Conservation (phyloP, 192 early-diverging fungal genomes). For the Phycomyces nitens region DNA sequence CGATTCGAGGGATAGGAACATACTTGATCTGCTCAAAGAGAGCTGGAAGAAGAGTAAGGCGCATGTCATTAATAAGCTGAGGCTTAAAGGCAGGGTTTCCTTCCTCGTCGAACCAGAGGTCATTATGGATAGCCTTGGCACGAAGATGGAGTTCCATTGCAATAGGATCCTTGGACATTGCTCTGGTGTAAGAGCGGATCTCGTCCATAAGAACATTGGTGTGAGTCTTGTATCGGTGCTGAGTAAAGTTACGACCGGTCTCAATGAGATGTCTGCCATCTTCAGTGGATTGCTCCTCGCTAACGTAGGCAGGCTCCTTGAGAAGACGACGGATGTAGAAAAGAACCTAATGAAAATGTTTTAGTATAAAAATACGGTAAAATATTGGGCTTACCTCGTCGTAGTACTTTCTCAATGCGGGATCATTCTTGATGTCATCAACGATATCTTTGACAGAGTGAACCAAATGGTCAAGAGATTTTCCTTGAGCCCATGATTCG, state of each 20-base stretch:
- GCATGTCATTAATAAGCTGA: conserved; percentile 42
- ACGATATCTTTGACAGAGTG: conserved; percentile 24
- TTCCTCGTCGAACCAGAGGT: conserved; percentile 30
- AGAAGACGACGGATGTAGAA: conserved; percentile 25
- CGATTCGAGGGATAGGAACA: conserved; percentile 43
- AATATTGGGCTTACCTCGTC: not conserved
- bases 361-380: no score
- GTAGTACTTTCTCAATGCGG: conserved; percentile 27
- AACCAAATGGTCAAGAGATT: conserved; percentile 35
- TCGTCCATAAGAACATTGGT: conserved; percentile 22
- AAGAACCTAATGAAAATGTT: not conserved
- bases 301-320: conserved; percentile 36
- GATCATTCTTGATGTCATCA: conserved; percentile 19
- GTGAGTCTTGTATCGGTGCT: conserved; percentile 29
- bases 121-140: conserved; percentile 25
- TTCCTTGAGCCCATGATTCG: conserved; percentile 41
- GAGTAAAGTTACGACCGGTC: conserved; percentile 14
- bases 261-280: conserved; percentile 30
- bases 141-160: conserved; percentile 23
- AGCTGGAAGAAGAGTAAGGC: conserved; percentile 35
- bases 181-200: conserved; percentile 18
- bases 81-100: conserved; percentile 40
- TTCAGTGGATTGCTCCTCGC: conserved; percentile 15
- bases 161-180: conserved; percentile 28
- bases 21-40: conserved; percentile 40